These are phyloP conservation scores for Ceratocystis colombiana DNA, from an alignment of 2,329 filamentous ascomycete genomes.

Conservation along the genomic window DNA sequence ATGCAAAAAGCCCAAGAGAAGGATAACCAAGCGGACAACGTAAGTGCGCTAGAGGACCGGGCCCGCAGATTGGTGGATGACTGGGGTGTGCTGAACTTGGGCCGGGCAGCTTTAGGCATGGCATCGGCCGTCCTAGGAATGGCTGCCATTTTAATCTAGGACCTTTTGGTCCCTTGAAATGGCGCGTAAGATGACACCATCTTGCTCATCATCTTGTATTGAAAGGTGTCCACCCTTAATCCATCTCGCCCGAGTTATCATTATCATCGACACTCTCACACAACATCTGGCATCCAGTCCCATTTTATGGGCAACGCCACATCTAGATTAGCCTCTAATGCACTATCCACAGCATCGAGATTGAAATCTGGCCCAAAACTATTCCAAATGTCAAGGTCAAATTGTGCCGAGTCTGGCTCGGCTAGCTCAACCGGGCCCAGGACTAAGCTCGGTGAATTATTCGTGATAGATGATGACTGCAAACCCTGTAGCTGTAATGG, in stretches of 20 bases:
- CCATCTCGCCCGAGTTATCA: not conserved
- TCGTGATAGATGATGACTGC: slow-evolving; percentile 4
- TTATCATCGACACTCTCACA: slow-evolving; percentile 26
- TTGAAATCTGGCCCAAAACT: slow-evolving; percentile 46
- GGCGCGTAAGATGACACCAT: not conserved
- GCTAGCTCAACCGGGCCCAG: not conserved
- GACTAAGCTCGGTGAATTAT: slow-evolving; percentile 15
- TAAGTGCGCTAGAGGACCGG: slow-evolving; percentile 8
- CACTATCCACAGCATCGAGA: slow-evolving; percentile 44
- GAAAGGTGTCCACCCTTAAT: not conserved
- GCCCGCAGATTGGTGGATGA: slow-evolving; percentile 19
- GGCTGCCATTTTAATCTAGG: slow-evolving; percentile 16
- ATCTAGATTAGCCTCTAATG: slow-evolving; percentile 45
- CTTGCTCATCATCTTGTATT: not conserved
- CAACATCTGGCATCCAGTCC: slow-evolving; percentile 37
- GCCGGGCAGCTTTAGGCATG: slow-evolving; percentile 16
- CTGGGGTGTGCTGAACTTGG: slow-evolving; percentile 24
- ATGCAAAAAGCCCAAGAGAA: not conserved
- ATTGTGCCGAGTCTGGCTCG: slow-evolving; percentile 15
- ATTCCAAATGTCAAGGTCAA: slow-evolving; percentile 25
- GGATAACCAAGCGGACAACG: not conserved
- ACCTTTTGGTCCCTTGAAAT: not conserved
- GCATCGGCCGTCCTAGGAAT: slow-evolving; percentile 15
- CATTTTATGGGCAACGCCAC: slow-evolving; percentile 45
- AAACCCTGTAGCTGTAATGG: not conserved